These are phyloP conservation scores for Paecilomyces niveus DNA, from an alignment of 2,329 filamentous ascomycete species.

Conservation along the genomic window DNA sequence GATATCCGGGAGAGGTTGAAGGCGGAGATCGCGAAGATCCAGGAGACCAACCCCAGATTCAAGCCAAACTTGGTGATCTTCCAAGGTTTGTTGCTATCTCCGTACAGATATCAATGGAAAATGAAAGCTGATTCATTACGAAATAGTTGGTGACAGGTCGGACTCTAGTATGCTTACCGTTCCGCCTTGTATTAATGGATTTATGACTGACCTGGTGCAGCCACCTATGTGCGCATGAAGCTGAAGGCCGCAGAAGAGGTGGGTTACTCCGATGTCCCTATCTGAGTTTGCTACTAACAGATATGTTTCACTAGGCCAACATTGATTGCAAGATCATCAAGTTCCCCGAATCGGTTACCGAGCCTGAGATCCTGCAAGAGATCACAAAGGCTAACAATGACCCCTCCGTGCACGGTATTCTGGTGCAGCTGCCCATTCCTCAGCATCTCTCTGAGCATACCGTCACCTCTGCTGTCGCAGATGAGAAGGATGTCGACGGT, in stretches of 20 bases:
- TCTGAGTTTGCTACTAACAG: conserved; percentile 1
- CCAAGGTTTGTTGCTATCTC: conserved; percentile 58
- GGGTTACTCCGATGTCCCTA: conserved; percentile 18
- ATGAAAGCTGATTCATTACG: background rate
- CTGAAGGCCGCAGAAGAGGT: conserved; percentile 92
- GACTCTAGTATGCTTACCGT: conserved; percentile 67
- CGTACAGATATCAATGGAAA: conserved; percentile 1
- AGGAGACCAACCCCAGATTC: conserved; percentile 78
- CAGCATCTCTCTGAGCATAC: conserved; percentile 83
- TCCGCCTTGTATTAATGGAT: conserved; percentile 6
- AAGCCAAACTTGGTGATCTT: conserved; percentile 88
- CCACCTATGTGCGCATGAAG: conserved; percentile 99
- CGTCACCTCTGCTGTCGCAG: conserved; percentile 81
- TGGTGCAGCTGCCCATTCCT: conserved; percentile 89
- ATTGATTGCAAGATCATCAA: conserved; percentile 83
- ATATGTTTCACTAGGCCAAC: conserved; percentile 59
- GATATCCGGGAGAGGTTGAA: conserved; percentile 77
- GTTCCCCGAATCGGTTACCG: conserved; percentile 71
- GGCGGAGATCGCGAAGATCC: conserved; percentile 71
- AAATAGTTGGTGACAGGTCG: conserved; percentile 76
- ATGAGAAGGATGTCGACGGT: conserved; percentile 96
- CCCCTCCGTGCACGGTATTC: conserved; percentile 75
- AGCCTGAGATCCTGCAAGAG: conserved; percentile 77
- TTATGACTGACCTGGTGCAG: conserved; percentile 40
- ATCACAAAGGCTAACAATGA: conserved; percentile 82